These are phyloP conservation scores for Alternaria brassicicola DNA, from an alignment of 2,329 filamentous ascomycete species.

Conservation along the genomic window DNA sequence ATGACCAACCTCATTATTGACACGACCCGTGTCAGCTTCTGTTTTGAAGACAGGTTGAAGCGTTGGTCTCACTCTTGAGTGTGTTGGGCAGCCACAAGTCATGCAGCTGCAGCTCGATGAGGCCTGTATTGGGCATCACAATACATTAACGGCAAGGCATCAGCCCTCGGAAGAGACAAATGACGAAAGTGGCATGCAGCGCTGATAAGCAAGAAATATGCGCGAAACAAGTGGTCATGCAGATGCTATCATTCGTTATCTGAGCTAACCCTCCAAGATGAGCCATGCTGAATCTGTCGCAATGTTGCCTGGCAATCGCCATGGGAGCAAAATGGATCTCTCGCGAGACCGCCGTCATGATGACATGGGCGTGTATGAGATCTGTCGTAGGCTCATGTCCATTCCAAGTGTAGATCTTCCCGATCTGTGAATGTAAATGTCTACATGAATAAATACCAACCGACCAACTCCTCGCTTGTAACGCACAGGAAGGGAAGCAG, in stretches of 20 bases:
- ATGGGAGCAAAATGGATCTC: neutral
- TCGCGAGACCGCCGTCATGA: neutral
- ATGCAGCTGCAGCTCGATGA: slow-evolving; percentile 2
- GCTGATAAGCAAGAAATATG: neutral
- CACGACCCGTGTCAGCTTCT: slow-evolving; percentile 6
- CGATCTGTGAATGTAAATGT: slow-evolving; percentile 23
- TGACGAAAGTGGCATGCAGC: neutral
- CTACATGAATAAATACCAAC: slow-evolving; percentile 23
- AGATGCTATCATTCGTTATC: slow-evolving; percentile 5
- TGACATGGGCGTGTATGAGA: slow-evolving; percentile 2
- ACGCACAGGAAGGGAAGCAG: slow-evolving; percentile 9
- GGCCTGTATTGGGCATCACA: slow-evolving; percentile 3
- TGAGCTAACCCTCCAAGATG: neutral
- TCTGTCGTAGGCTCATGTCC: slow-evolving; percentile 15
- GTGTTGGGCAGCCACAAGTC: slow-evolving; percentile 9
- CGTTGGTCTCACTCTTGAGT: neutral
- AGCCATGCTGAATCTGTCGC: neutral
- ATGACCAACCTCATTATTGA: slow-evolving; percentile 2
- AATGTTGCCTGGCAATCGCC: slow-evolving; percentile 1
- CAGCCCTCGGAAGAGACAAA: neutral
- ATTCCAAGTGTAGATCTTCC: slow-evolving; percentile 15
- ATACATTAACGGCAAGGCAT: neutral
- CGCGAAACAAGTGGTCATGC: neutral
- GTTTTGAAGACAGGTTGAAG: neutral
- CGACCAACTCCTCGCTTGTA: slow-evolving; percentile 34